Base-by-base conservation (phyloP, 129 eudicot species). In the Artemisia tridentata region DNA sequence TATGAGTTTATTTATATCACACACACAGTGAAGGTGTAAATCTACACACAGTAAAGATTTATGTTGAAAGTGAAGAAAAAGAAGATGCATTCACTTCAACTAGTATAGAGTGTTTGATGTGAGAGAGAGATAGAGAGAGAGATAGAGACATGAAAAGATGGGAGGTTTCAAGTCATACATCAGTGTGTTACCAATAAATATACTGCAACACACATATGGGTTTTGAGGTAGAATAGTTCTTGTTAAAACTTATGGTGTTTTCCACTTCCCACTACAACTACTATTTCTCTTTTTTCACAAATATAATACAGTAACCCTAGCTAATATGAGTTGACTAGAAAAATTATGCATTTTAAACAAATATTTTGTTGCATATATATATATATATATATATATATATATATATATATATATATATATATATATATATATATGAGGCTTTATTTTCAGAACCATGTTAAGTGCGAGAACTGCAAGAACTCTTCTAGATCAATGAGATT, bases 131-230 rank as follows among this genome's bases (percentile, higher is more conserved):
- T 5, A 57, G 54, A 25, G 20, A 20, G 45, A 38, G 49, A 11
- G 80, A 82, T 45, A 77, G 5, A 38, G 91, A 90, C 96, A 88
- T 81, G 97, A 88, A 88, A 86, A 88, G 97, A 91, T 91, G 86
- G 96, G 97, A 72, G 91, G 92, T 91, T 88, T 91, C 96, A 88
- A 74, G 89, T 91, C 95, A 70, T 34, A 68, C 72, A 76, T 85
- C 97, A 83, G 84, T 84, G 88, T 87, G 77, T 71, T 73, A 78
- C 81, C 81, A 78, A 78, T 78, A 78, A 69, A 77, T 77, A 77
- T 77, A 77, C 81, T 69, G 71, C 81, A 77, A 77, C 71, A 41
- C 80, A 69, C 81, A 77, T 78, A 78, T 78, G 81, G 81, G 77
- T 71, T 75, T 71, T 78, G 81, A 78, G 77, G 81, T 78, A 71